Conservation (phyloP, 1,284 basidiomycete species). For the Ustilago bromivora region DNA sequence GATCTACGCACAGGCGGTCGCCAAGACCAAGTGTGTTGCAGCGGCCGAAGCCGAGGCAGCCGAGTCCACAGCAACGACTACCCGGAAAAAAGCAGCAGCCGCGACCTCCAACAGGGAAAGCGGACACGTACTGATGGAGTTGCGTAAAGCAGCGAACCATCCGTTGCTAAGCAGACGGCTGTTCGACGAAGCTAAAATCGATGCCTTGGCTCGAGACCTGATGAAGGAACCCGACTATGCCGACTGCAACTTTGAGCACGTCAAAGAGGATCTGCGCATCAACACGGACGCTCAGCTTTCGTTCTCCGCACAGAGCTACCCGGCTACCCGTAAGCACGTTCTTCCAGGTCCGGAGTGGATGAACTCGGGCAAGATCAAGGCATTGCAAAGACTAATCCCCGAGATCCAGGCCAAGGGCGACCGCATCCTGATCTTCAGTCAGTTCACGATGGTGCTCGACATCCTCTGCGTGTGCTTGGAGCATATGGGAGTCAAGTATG, state of each 20-base stretch:
- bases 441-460: conserved; percentile 72
- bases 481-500: conserved; percentile 80
- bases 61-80: background rate
- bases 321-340: conserved; percentile 75
- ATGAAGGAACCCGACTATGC: conserved; percentile 84
- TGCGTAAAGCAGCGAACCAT: conserved; percentile 94
- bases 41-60: conserved; percentile 75
- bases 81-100: conserved; percentile 25
- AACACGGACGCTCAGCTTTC: conserved; percentile 68
- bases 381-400: conserved; percentile 79
- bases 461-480: conserved; percentile 90
- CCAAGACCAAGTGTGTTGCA: conserved; percentile 76
- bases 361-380: conserved; percentile 88
- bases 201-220: conserved; percentile 81
- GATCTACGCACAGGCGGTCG: conserved; percentile 87
- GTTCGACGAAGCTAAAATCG: conserved; percentile 83
- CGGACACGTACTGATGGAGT: conserved; percentile 89
- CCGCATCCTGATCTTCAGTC: conserved; percentile 91
- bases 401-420: conserved; percentile 80
- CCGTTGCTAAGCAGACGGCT: conserved; percentile 91
- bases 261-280: conserved; percentile 68
- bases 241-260: conserved; percentile 61
- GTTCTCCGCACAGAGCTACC: conserved; percentile 45
- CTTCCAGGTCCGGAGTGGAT: conserved; percentile 83
- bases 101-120: conserved; percentile 39